These are phyloP conservation scores for Cladophialophora immunda DNA, from an alignment of 2,329 filamentous ascomycete genomes.

Conservation along the genomic window DNA sequence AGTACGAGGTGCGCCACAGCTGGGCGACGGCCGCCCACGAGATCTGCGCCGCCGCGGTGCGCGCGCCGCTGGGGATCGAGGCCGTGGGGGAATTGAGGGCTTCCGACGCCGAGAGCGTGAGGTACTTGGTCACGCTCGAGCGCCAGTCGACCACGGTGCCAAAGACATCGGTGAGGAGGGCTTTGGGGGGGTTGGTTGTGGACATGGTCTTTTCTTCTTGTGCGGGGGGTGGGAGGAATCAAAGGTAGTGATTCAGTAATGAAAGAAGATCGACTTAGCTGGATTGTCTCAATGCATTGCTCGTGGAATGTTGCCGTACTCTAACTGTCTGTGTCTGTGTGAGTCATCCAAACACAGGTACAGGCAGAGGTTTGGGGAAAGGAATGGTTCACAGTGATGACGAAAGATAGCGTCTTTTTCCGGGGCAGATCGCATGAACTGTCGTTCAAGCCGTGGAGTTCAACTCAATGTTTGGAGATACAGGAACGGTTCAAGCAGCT, in stretches of 20 bases:
- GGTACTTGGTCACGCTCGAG: conserved; percentile 67
- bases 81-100: conserved; percentile 57
- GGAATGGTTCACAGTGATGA: background rate
- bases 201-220: conserved; percentile 33
- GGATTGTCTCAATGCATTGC: background rate
- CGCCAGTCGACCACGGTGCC: conserved; percentile 85
- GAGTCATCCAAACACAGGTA: background rate
- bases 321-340: background rate
- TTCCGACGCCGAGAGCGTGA: conserved; percentile 60
- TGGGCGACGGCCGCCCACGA: conserved; percentile 74
- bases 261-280: conserved; percentile 5
- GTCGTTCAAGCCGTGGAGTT: background rate
- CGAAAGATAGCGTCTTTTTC: conserved; percentile 8
- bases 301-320: background rate
- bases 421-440: background rate
- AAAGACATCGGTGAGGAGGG: conserved; percentile 78
- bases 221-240: background rate
- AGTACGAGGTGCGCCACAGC: conserved; percentile 74
- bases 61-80: conserved; percentile 58
- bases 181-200: conserved; percentile 55
- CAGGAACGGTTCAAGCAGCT: no score
- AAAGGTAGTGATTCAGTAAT: background rate
- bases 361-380: background rate
- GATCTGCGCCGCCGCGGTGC: conserved; percentile 59
- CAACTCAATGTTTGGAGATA: conserved; percentile 3